Evolutionary conservation across 768 basidiomycete species (phyloP), one percentile per base, ranked within the genome.

Genomic region (Russula sp.): DNA sequence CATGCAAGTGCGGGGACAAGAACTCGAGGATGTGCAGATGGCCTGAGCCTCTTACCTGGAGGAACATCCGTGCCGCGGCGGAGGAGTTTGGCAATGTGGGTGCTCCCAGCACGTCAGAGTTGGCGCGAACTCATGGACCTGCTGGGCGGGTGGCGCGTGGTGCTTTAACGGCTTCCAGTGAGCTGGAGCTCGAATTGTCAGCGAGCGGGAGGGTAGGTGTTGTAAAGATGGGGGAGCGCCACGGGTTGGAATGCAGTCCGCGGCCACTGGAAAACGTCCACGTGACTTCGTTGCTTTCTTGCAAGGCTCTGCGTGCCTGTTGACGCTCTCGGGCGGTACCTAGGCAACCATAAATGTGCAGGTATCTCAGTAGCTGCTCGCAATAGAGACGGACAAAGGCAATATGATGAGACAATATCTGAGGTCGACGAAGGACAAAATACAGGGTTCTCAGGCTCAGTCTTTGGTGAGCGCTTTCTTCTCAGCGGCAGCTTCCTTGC

Each of bases 1-100:
- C 69, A 79, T 72, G 49, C 83, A 86, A n/a, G 41, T 46, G 11
- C 59, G 16, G 0, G 82, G 88, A 68, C 87, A 87, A 52, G 84
- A 81, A 38, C 70, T 84, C 35, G 79, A 81, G 38, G 79, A 81
- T 38, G 72, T 80, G 25, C 50, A 68, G 50, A 46, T 50, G 43
- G 73, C 75, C 42, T 67, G 87, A 59, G 71, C 74, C 51, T 72
- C 76, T 49, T 83, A 85, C 67, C 79, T 78, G 61, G 68, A 62
- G n/a, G 25, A 73, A 69, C 50, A 85, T 82, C 84, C 76, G 79
- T 63, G 67, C 74, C 60, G 82, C 83, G 57, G 75, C 75, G 7
- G 46, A 22, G 14, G 46, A 60, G 14, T 52, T 63, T 13, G 58
- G 41, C 2, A 20, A 50, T 13, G 39, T 22, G 9, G 46, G 25